Base-by-base conservation (phyloP, 129 eudicot genomes). In the Cynara cardunculus region DNA sequence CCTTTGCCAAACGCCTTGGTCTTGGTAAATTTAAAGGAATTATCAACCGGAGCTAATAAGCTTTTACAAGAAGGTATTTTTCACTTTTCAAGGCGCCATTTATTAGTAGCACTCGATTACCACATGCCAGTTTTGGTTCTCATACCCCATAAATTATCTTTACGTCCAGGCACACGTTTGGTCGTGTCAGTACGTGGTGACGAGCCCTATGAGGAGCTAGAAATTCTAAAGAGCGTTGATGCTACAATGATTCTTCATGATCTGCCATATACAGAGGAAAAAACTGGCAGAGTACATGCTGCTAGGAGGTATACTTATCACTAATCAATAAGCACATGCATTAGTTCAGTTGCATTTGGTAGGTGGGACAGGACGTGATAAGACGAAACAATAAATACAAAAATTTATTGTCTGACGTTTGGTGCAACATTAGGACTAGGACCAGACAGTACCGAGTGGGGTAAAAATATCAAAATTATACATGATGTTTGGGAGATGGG, bases 141-240 rank as follows among this genome's bases (percentile, higher is more conserved):
- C 69, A 74, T 75, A 65, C 46, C 39, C 53, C 35, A 62, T 74
- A 3, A 49, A 28, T 24, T 25, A 69, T 39, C 1, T 27, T 27
- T 72, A 80, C 59, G 41, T 65, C 44, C 88, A 95, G 99, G 95
- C 44, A 89, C 97, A 24, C 97, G 97, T 76, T 87, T 95, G 89
- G 99, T 82, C 16, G 94, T 95, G 73, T 78, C 97, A 3, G 84
- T 92, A 56, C 94, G 97, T 75, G 99, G 99, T 72, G 99, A 95
- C 81, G 99, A 95, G 71, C 61, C 97, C 13, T 71, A 76, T 2
- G 97, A 90, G 74, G 99, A 95, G 80, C 89, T 95, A 73, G 97
- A 89, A 31, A 76, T 85, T 53, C 86, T 95, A 53, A 95, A 95
- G 83, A 82, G 75, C 31, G 67, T 74, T 24, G 97, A 95, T 87